Evolutionary conservation across 1,284 basidiomycete genomes (phyloP).

Genomic region (Cutaneotrichosporon cavernicola): DNA sequence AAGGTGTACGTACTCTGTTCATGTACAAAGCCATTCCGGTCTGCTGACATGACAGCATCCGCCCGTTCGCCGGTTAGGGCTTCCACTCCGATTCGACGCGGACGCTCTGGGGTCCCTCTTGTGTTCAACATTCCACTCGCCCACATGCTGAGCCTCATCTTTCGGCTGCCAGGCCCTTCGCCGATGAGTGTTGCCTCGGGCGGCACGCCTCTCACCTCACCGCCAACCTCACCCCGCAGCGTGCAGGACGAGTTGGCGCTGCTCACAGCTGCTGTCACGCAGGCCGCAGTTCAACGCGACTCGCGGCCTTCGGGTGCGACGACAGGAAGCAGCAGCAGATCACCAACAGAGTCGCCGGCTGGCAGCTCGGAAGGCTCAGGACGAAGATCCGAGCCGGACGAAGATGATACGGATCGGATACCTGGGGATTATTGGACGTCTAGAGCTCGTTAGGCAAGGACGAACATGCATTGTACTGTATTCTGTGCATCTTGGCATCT

Average conservation of each 20-base stretch:
- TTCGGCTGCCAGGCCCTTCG: conserved; percentile 34
- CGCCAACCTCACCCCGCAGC: conserved; percentile 20
- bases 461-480: conserved; percentile 23
- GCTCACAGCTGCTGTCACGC: conserved; percentile 10
- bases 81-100: conserved; percentile 9
- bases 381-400: conserved; percentile 1
- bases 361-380: not conserved
- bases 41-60: conserved; percentile 13
- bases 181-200: conserved; percentile 34
- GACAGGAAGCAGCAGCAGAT: not conserved
- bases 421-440: conserved; percentile 31
- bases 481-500: not conserved
- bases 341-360: not conserved
- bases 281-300: not conserved
- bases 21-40: not conserved
- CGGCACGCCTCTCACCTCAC: conserved; percentile 34
- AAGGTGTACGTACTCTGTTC: not conserved
- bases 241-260: conserved; percentile 9
- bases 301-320: not conserved
- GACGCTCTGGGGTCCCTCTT: conserved; percentile 35
- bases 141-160: conserved; percentile 36
- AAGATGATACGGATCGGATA: conserved; percentile 14
- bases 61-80: conserved; percentile 1
- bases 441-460: conserved; percentile 17
- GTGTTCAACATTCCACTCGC: conserved; percentile 37